phyloP scores from a whole-genome alignment of 495 filamentous ascomycete genomes.

The Penicillium soppii region DNA sequence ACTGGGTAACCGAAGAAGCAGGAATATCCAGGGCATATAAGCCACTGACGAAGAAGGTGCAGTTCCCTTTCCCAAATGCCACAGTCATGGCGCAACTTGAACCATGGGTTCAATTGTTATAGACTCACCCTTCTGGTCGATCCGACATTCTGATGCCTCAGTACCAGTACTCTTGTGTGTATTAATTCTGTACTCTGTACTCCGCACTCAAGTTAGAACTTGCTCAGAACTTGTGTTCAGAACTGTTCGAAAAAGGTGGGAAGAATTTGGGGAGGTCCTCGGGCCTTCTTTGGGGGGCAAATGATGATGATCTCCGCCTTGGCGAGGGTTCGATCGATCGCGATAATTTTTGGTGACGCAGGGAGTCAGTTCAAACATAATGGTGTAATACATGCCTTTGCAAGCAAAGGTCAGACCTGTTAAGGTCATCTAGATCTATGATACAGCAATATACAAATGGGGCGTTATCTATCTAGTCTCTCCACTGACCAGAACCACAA shows the following conservation, averaged over 20 bases:
- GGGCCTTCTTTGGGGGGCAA: slow-evolving; percentile 6
- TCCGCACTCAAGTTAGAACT: background rate
- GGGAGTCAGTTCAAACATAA: background rate
- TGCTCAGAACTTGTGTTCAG: background rate
- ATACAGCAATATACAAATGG: slow-evolving; percentile 10
- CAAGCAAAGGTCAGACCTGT: background rate
- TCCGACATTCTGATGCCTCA: slow-evolving; percentile 22
- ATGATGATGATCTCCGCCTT: slow-evolving; percentile 13
- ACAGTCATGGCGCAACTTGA: slow-evolving; percentile 2
- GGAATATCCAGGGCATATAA: background rate
- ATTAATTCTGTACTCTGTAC: background rate
- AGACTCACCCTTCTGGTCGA: slow-evolving; percentile 28
- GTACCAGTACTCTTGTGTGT: too few species aligned
- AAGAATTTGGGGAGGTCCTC: slow-evolving; percentile 6
- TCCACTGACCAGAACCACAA: slow-evolving; percentile 73
- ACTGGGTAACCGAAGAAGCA: background rate
- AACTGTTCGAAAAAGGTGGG: background rate
- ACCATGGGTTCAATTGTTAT: slow-evolving; percentile 19
- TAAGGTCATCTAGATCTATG: slow-evolving; percentile 4
- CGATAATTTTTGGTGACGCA: background rate
- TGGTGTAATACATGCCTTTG: slow-evolving; percentile 3
- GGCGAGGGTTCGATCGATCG: slow-evolving; percentile 3
- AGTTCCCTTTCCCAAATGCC: background rate
- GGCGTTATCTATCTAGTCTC: slow-evolving; percentile 28
- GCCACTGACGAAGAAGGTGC: background rate